phyloP scores from a whole-genome alignment of 306 rosid genomes.

The Rubus idaeus region DNA sequence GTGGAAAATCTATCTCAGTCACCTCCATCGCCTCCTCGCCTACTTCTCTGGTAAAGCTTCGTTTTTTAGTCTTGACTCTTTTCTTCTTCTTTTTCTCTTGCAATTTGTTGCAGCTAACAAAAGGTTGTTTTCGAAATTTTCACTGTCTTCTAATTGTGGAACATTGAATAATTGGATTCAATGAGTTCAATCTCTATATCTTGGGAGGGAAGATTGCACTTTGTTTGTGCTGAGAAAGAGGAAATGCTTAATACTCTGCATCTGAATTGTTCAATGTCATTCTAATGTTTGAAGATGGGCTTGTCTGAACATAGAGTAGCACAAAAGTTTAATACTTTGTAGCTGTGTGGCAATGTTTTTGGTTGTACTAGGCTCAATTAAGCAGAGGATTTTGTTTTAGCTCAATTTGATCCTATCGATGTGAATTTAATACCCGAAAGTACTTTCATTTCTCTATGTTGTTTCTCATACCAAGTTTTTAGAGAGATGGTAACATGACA shows the following conservation, averaged over 20 bases:
- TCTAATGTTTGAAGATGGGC: background rate
- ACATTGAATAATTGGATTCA: too few species aligned
- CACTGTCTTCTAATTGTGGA: too few species aligned
- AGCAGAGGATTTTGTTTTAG: background rate
- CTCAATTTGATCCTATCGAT: background rate
- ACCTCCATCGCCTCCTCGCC: slow-evolving; percentile 65
- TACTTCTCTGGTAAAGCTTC: slow-evolving; percentile 42
- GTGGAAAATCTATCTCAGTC: slow-evolving; percentile 64
- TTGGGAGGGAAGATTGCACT: too few species aligned
- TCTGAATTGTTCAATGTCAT: too few species aligned
- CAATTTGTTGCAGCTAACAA: too few species aligned
- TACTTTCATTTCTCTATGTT: background rate
- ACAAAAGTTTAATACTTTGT: background rate
- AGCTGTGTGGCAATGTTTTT: background rate
- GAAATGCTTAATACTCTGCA: too few species aligned
- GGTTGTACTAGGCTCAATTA: background rate
- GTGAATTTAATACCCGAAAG: background rate
- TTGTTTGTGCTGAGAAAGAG: too few species aligned
- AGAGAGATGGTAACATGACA: background rate
- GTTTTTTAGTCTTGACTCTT: too few species aligned
- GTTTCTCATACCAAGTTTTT: background rate
- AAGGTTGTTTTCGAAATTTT: too few species aligned
- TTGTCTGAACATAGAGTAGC: background rate
- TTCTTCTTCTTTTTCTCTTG: background rate
- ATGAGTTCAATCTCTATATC: too few species aligned